Evolutionary conservation across 2,329 filamentous ascomycete genomes (phyloP).

Genomic region (Rasamsonia emersonii): DNA sequence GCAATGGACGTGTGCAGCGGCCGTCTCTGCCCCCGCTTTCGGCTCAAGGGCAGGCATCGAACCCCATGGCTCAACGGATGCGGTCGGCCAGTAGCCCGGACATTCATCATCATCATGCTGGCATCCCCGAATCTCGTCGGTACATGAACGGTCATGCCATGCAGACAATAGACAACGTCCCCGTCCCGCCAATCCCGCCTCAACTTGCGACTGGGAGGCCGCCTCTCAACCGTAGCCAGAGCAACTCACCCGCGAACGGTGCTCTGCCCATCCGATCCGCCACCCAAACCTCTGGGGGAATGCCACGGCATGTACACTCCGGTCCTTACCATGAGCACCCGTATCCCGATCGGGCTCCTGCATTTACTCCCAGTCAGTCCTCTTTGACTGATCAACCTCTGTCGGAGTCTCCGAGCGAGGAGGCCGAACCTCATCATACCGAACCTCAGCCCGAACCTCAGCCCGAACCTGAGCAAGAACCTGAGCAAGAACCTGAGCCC

Average conservation of each 20-base stretch:
- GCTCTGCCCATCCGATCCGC: slow-evolving; percentile 59
- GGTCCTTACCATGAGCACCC: slow-evolving; percentile 33
- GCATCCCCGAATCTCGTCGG: slow-evolving; percentile 42
- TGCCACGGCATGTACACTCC: slow-evolving; percentile 39
- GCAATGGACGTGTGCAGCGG: slow-evolving; percentile 55
- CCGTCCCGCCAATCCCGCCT: slow-evolving; percentile 68
- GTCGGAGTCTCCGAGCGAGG: slow-evolving; percentile 23
- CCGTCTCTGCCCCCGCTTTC: slow-evolving; percentile 71
- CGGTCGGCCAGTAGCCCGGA: slow-evolving; percentile 93
- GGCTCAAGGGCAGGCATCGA: slow-evolving; percentile 44
- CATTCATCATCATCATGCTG: slow-evolving; percentile 57
- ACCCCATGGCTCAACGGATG: slow-evolving; percentile 55
- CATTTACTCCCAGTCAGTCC: slow-evolving; percentile 10
- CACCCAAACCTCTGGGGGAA: slow-evolving; percentile 60
- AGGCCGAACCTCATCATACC: too few relatives aligned
- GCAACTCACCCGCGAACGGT: slow-evolving; percentile 63
- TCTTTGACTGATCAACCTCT: slow-evolving; percentile 22
- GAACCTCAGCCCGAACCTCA: too few relatives aligned
- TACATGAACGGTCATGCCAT: slow-evolving; percentile 48
- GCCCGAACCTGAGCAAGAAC: too few relatives aligned
- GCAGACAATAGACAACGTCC: slow-evolving; percentile 49
- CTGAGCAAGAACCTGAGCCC: too few relatives aligned
- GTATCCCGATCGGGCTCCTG: slow-evolving; percentile 25
- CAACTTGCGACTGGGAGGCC: slow-evolving; percentile 54
- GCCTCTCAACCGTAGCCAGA: slow-evolving; percentile 67